A percentile compares a stretch with the other conserved stretches of the same genome.
Conservation (phyloP, 1,284 basidiomycete genomes). For the Ceratobasidium sp. region DNA sequence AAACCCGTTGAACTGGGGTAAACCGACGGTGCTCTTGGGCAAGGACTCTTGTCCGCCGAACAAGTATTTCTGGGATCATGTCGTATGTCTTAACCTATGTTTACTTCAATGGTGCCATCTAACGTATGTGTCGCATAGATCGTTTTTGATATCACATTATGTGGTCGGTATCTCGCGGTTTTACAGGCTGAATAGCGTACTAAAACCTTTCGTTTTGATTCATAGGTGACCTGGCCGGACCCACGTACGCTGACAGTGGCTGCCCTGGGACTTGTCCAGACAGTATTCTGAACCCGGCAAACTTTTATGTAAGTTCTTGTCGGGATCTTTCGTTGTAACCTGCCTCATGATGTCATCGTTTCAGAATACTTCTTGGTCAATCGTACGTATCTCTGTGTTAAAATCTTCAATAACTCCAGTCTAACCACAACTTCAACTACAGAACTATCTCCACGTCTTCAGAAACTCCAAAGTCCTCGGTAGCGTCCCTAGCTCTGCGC, state of each 20-base stretch:
- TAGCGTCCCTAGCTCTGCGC: conserved; percentile 24
- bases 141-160: conserved; percentile 78
- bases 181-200: neutral
- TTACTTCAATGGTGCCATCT: conserved; percentile 44
- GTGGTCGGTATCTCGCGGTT: conserved; percentile 60
- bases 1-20: conserved; percentile 73
- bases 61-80: conserved; percentile 73
- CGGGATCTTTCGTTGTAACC: neutral
- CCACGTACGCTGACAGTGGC: conserved; percentile 71
- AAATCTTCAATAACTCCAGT: neutral
- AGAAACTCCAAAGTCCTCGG: conserved; percentile 41
- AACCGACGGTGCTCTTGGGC: conserved; percentile 73
- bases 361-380: conserved; percentile 45
- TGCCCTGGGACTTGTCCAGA: conserved; percentile 81
- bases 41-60: conserved; percentile 68
- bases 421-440: neutral
- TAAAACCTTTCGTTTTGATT: neutral
- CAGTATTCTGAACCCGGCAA: conserved; percentile 73
- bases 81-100: conserved; percentile 45
- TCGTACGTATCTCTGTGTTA: conserved; percentile 15
- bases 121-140: conserved; percentile 6
- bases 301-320: conserved; percentile 58
- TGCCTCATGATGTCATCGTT: neutral
- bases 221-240: conserved; percentile 80
- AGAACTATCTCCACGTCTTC: conserved; percentile 45